These are phyloP conservation scores for Harrya chromipes DNA, from an alignment of 768 basidiomycete species.

Conservation along the genomic window DNA sequence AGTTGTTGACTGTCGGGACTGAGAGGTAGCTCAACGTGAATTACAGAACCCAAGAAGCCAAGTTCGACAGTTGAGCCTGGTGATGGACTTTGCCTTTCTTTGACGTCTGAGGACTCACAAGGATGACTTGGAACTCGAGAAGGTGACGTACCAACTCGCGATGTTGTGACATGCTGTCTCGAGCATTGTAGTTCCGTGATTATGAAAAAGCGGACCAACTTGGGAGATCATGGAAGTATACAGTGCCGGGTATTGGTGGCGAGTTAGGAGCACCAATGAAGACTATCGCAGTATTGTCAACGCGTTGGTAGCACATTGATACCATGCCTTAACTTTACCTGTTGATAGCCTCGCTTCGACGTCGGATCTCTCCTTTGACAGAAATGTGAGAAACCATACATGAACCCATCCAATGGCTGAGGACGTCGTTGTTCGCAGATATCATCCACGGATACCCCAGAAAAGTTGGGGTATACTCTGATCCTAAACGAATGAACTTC, in stretches of 20 bases:
- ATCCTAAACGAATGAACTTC: constrained; percentile 87
- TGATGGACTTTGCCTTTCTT: constrained; percentile 73
- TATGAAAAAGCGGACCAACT: constrained; percentile 72
- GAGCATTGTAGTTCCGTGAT: constrained; percentile 74
- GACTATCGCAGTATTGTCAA: constrained; percentile 12
- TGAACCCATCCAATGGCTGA: constrained; percentile 54
- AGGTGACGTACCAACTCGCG: constrained; percentile 65
- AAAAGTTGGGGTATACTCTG: constrained; percentile 42
- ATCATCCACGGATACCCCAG: constrained; percentile 14
- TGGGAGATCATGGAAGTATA: constrained; percentile 66
- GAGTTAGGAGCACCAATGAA: constrained; percentile 74
- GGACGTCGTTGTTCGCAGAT: constrained; percentile 32
- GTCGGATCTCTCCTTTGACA: constrained; percentile 61
- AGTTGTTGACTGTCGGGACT: constrained; percentile 71
- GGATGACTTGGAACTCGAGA: neutral
- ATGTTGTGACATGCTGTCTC: constrained; percentile 87
- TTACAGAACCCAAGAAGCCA: constrained; percentile 76
- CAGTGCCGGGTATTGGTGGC: constrained; percentile 77
- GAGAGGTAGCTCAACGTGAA: constrained; percentile 71
- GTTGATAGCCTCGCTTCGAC: constrained; percentile 77
- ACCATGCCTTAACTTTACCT: constrained; percentile 42
- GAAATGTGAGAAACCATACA: constrained; percentile 80
- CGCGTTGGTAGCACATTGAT: neutral
- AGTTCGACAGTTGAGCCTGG: constrained; percentile 70
- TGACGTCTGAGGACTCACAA: constrained; percentile 29